Conservation (phyloP, 192 early-diverging fungal species). For the Podochytrium sp. region DNA sequence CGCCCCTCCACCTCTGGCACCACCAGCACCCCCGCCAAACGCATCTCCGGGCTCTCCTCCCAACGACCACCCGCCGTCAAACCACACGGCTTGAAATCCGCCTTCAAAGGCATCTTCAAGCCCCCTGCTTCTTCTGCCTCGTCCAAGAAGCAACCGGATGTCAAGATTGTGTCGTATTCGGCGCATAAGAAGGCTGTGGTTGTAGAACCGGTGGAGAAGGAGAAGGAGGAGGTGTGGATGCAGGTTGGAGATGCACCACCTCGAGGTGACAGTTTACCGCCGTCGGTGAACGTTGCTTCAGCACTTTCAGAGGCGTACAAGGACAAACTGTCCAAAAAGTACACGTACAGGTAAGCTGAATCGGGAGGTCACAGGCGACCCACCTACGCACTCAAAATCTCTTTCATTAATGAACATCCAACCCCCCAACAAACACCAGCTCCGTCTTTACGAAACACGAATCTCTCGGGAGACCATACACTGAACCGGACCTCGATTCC, state of each 20-base stretch:
- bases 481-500: slow-evolving; percentile 3
- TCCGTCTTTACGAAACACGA: background rate
- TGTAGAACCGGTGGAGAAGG: background rate
- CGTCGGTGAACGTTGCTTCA: background rate
- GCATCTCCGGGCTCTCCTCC: background rate
- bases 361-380: background rate
- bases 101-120: slow-evolving; percentile 13
- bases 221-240: background rate
- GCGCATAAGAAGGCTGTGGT: background rate
- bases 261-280: background rate
- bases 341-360: slow-evolving; percentile 19
- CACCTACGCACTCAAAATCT: too few species aligned
- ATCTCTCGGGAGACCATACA: background rate
- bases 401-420: background rate
- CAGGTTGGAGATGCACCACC: background rate
- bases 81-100: slow-evolving; percentile 15
- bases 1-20: background rate
- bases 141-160: background rate
- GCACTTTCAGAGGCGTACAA: slow-evolving; percentile 1
- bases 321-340: background rate
- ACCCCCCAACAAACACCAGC: background rate
- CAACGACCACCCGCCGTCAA: background rate
- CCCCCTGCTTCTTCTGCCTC: too few species aligned
- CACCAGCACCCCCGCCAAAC: background rate
- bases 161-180: background rate